Evolutionary conservation across 2,329 filamentous ascomycete species (phyloP).

Genomic region (Botrytis sinoallii): DNA sequence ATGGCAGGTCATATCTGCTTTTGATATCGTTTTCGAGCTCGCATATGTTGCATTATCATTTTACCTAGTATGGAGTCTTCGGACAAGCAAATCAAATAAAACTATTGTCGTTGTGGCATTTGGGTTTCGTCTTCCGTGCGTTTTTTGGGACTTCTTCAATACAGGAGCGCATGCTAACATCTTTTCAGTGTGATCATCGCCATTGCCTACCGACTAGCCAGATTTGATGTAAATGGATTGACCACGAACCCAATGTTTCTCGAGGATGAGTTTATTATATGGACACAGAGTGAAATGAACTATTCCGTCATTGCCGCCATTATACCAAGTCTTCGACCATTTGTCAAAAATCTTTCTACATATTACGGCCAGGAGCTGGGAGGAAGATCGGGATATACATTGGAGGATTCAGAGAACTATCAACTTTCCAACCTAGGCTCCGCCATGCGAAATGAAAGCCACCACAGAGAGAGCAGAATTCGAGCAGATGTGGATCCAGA

Average conservation of each 20-base stretch:
- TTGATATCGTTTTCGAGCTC: slow-evolving; percentile 44
- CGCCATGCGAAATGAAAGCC: neutral
- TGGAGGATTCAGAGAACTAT: slow-evolving; percentile 14
- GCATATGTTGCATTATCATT: slow-evolving; percentile 40
- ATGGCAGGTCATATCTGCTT: slow-evolving; percentile 41
- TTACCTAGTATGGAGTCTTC: slow-evolving; percentile 41
- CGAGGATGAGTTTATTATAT: slow-evolving; percentile 39
- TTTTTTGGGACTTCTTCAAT: neutral
- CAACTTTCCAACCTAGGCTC: slow-evolving; percentile 18
- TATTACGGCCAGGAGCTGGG: slow-evolving; percentile 34
- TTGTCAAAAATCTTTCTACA: slow-evolving; percentile 40
- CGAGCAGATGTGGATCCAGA: slow-evolving; percentile 15
- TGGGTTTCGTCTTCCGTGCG: slow-evolving; percentile 42
- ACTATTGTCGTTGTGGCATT: slow-evolving; percentile 42
- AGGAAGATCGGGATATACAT: slow-evolving; percentile 4
- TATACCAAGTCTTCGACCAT: slow-evolving; percentile 46
- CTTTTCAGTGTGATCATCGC: slow-evolving; percentile 41
- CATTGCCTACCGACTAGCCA: slow-evolving; percentile 41
- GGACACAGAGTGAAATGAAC: slow-evolving; percentile 43
- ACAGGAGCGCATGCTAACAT: neutral
- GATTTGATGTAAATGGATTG: slow-evolving; percentile 35
- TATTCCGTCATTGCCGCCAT: slow-evolving; percentile 44
- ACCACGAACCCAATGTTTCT: slow-evolving; percentile 40
- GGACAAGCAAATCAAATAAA: slow-evolving; percentile 41
- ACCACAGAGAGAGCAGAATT: neutral